Evolutionary conservation across 345 rosid species (phyloP).

Genomic region (Gossypium longicalyx): DNA sequence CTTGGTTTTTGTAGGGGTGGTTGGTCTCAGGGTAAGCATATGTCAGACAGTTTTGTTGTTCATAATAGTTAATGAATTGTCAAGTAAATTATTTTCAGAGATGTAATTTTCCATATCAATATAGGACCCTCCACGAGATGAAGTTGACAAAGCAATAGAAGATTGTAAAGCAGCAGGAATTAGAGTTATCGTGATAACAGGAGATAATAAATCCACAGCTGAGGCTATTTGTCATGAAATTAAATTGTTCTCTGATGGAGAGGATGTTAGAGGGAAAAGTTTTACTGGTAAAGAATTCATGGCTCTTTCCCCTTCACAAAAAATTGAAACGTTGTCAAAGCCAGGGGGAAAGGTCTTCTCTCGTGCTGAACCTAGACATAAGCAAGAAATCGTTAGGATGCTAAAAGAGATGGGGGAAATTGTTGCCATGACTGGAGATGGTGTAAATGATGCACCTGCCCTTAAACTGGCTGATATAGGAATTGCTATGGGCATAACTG

Average conservation of each 20-base stretch:
- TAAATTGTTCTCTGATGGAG: slow-evolving; percentile 46
- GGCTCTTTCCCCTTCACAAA: slow-evolving; percentile 47
- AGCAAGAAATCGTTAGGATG: slow-evolving; percentile 87
- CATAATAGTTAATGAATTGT: background rate
- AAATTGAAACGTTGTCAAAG: slow-evolving; percentile 47
- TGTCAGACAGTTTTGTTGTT: slow-evolving; percentile 1
- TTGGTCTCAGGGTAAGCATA: slow-evolving; percentile 68
- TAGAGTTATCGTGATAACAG: slow-evolving; percentile 86
- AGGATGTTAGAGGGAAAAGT: slow-evolving; percentile 61
- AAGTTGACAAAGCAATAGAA: slow-evolving; percentile 68
- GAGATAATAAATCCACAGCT: slow-evolving; percentile 94
- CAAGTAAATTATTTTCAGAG: background rate
- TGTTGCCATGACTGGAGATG: slow-evolving; percentile 98
- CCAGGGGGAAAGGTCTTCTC: slow-evolving; percentile 86
- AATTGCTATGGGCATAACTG: slow-evolving; percentile 93
- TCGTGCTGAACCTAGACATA: slow-evolving; percentile 90
- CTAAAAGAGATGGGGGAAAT: slow-evolving; percentile 86
- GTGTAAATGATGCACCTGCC: slow-evolving; percentile 98
- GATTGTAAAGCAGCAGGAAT: slow-evolving; percentile 88
- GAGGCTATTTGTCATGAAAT: slow-evolving; percentile 85
- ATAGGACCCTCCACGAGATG: slow-evolving; percentile 94
- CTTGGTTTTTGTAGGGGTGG: slow-evolving; percentile 76
- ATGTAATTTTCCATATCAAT: background rate
- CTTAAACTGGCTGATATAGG: slow-evolving; percentile 95
- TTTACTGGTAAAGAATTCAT: slow-evolving; percentile 77